These are phyloP conservation scores for Umbelopsis sp. DNA, from an alignment of 192 early-diverging fungal species.

Conservation along the genomic window DNA sequence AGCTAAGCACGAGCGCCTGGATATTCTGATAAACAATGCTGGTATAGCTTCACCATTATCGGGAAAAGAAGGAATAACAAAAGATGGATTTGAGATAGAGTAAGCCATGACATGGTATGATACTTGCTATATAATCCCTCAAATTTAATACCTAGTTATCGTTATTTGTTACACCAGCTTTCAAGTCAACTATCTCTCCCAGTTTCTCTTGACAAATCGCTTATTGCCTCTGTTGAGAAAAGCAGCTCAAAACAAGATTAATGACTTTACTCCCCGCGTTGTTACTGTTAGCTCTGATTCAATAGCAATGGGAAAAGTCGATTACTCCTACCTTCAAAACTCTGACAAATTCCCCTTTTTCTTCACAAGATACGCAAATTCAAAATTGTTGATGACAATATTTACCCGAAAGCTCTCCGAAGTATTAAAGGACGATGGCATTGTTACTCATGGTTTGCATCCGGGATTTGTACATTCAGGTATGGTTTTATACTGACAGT, in stretches of 20 bases:
- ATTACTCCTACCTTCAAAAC: conserved; percentile 37
- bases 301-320: conserved; percentile 36
- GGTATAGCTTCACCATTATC: conserved; percentile 16
- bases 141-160: background rate
- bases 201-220: conserved; percentile 12
- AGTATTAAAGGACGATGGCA: conserved; percentile 24
- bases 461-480: conserved; percentile 42
- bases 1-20: conserved; percentile 28
- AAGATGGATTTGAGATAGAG: conserved; percentile 17
- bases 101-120: background rate
- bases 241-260: conserved; percentile 3
- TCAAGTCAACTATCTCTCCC: conserved; percentile 20
- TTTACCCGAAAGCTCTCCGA: conserved; percentile 51
- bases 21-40: conserved; percentile 59
- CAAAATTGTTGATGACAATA: conserved; percentile 59
- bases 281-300: conserved; percentile 10
- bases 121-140: background rate
- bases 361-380: conserved; percentile 43
- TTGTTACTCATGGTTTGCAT: conserved; percentile 49
- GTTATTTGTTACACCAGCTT: background rate
- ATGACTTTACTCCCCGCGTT: conserved; percentile 10
- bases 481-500: background rate
- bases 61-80: background rate
- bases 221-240: conserved; percentile 3
- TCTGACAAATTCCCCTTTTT: conserved; percentile 33